phyloP scores from a whole-genome alignment of 352 stramenopile genomes.

The Phytophthora brassicae region DNA sequence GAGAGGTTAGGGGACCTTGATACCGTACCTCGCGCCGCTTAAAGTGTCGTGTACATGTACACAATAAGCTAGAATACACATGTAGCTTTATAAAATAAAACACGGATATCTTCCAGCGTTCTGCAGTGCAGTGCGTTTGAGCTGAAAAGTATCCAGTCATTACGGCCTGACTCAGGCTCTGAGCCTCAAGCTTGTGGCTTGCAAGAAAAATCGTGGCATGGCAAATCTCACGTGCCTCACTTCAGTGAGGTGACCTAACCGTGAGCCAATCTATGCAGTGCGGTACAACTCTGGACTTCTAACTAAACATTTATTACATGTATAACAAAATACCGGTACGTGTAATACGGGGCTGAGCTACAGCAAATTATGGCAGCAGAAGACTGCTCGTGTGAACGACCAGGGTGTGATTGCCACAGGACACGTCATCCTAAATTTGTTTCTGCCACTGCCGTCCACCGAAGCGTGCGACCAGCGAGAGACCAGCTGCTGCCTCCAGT shows the following conservation, averaged over 20 bases:
- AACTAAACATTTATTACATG: too few species aligned
- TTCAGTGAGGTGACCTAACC: background rate
- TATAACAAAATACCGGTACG: too few species aligned
- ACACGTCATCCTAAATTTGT: background rate
- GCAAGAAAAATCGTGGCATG: constrained; percentile 13
- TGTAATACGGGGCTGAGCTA: too few species aligned
- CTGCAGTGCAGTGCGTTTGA: background rate
- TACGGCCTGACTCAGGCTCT: too few species aligned
- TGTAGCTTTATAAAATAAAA: too few species aligned
- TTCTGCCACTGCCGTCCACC: constrained; percentile 5
- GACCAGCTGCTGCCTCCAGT: constrained; percentile 5
- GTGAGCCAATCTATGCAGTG: background rate
- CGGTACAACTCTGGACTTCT: background rate
- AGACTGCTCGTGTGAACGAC: background rate
- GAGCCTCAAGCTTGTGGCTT: too few species aligned
- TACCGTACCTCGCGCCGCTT: constrained; percentile 12
- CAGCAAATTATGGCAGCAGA: background rate
- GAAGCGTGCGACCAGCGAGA: constrained; percentile 30
- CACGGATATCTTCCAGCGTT: constrained; percentile 8
- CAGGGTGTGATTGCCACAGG: background rate
- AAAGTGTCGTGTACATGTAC: background rate
- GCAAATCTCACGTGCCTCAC: constrained; percentile 26
- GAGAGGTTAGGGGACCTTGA: constrained; percentile 19
- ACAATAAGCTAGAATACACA: too few species aligned
- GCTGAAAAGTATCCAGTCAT: background rate